phyloP scores from a whole-genome alignment of 164 flowering plant genomes.

The Akebia trifoliata region DNA sequence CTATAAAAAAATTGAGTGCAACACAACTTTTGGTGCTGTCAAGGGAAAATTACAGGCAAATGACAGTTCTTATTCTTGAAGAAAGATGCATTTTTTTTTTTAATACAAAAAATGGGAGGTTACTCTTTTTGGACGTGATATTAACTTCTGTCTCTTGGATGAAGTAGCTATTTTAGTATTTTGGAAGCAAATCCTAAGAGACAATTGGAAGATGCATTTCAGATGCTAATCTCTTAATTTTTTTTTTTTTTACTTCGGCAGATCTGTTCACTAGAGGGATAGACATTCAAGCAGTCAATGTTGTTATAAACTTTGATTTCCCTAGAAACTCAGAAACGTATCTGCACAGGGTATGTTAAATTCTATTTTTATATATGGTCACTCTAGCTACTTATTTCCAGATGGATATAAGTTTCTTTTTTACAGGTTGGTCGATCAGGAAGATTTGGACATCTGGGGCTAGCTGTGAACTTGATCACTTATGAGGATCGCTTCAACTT shows the following conservation, averaged over 20 bases:
- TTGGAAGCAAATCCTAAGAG: neutral
- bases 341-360: constrained; percentile 76
- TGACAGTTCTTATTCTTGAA: neutral
- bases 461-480: constrained; percentile 94
- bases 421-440: constrained; percentile 97
- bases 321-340: constrained; percentile 96
- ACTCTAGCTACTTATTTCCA: neutral
- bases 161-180: neutral
- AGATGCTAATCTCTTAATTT: neutral
- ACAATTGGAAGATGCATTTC: neutral
- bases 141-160: neutral
- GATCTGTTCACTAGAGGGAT: constrained; percentile 97
- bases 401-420: neutral
- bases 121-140: neutral
- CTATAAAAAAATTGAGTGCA: too few species aligned
- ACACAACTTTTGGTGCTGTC: neutral
- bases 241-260: constrained; percentile 33
- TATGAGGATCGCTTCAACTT: constrained; percentile 97
- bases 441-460: constrained; percentile 97
- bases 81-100: neutral
- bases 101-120: neutral
- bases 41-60: neutral
- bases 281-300: constrained; percentile 99
- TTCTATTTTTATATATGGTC: neutral
- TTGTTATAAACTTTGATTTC: constrained; percentile 95